Base-by-base conservation (phyloP, 352 stramenopile genomes). In the Globisporangium sylvaticum region DNA sequence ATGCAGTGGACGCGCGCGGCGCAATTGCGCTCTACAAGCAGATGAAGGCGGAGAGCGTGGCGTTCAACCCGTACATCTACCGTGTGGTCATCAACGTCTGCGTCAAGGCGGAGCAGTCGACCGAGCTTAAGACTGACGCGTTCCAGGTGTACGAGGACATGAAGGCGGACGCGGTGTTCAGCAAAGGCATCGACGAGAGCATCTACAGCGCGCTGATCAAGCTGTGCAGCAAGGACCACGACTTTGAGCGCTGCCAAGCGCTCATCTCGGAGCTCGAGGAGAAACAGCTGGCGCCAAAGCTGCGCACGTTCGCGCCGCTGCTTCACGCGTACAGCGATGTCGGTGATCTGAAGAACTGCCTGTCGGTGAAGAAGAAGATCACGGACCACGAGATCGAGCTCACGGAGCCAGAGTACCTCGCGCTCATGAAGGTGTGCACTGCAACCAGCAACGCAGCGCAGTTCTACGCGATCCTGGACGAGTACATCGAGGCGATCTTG, bases 171-270 rank as follows among this genome's bases (percentile, higher is more conserved):
- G 66, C 65, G 20, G 15, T 67, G 24, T 55, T 39, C 37, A 75
- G 48, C 50, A 72, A 62, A 24, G 77, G 65, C 24, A 69, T 85
- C 12, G 78, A 87, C 25, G 87, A 95, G 66, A 82, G 75, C 15
- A 85, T 82, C 31, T 90, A 87, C 70, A 94, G 79, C 64, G 83
- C 87, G 27, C 74, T 95, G 55, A 72, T 94, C 62, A 92, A 92
- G 61, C 68, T 95, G 10, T 93, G 82, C 66, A 79, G 74, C 66
- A 84, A 86, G 54, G 76, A 77, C 9, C 64, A 75, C 29, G 76
- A 92, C 58, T 93, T 90, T 67, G 73, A 76, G 4, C 69, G 68
- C 24, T 87, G 80, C 53, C 67, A 82, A 20, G 64, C 61, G 8
- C 72, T 95, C 29, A 64, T 95, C 29, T 66, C 69, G 4, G 73